Conservation (phyloP, 441 rosid genomes). For the Flueggea neowawraea region DNA sequence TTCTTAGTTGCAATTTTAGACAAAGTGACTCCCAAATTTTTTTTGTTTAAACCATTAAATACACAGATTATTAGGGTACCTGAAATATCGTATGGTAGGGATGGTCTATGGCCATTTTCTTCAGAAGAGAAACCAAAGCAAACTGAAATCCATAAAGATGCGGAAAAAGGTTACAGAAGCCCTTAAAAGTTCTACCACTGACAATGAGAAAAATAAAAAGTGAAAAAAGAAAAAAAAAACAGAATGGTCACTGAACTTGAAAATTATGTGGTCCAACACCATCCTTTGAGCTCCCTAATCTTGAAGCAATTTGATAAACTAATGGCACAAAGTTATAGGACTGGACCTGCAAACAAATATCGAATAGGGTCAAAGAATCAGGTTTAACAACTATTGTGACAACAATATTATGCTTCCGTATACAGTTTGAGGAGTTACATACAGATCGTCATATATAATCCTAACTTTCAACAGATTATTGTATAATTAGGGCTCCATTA, state of each 20-base stretch:
- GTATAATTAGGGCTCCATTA: conserved; percentile 18
- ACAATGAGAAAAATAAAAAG: conserved; percentile 9
- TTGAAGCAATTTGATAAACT: conserved; percentile 97
- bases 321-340: conserved; percentile 94
- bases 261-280: conserved; percentile 62
- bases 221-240: conserved; percentile 4
- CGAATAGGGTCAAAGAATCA: conserved; percentile 12
- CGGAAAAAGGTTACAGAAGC: neutral
- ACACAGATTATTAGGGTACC: conserved; percentile 39
- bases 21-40: too few species aligned
- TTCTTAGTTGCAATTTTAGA: too few species aligned
- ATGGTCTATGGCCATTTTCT: conserved; percentile 98
- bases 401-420: too few species aligned
- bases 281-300: conserved; percentile 91
- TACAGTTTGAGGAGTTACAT: too few species aligned
- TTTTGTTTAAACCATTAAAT: neutral
- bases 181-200: too few species aligned
- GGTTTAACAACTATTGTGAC: too few species aligned
- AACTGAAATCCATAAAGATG: conserved; percentile 46
- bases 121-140: conserved; percentile 88
- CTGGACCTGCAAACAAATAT: conserved; percentile 58
- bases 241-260: conserved; percentile 53
- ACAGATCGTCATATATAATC: too few species aligned
- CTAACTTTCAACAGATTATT: too few species aligned
- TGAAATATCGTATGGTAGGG: conserved; percentile 95